Conservation (phyloP, 495 filamentous ascomycete species). For the Lichenothelia convexa region DNA sequence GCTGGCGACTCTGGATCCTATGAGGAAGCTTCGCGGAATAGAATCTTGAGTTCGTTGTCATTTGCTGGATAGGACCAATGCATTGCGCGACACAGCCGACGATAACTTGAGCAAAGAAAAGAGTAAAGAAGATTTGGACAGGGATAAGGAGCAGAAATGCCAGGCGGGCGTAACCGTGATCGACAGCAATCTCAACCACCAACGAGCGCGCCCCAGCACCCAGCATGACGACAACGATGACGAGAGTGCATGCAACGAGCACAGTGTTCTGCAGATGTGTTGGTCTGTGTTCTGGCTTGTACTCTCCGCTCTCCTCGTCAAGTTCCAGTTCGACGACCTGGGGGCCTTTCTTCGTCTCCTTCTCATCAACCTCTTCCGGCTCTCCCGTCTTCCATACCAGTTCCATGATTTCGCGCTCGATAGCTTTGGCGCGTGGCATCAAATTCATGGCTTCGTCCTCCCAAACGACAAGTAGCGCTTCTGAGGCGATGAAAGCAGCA, state of each 20-base stretch:
- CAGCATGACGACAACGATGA: constrained; percentile 40
- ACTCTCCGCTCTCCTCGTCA: constrained; percentile 51
- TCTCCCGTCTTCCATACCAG: constrained; percentile 45
- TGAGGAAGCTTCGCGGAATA: constrained; percentile 50
- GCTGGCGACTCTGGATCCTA: constrained; percentile 29
- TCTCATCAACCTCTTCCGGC: constrained; percentile 23
- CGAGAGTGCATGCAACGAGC: constrained; percentile 43
- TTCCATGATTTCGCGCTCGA: constrained; percentile 57
- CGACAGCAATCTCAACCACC: constrained; percentile 47
- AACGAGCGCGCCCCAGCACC: constrained; percentile 50
- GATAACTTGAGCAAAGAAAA: constrained; percentile 36
- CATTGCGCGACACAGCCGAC: constrained; percentile 56
- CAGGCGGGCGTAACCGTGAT: constrained; percentile 39
- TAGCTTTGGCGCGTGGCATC: constrained; percentile 42
- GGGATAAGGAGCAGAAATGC: constrained; percentile 44
- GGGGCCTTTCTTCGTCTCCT: constrained; percentile 25
- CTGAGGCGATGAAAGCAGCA: constrained; percentile 54
- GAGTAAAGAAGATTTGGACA: constrained; percentile 60
- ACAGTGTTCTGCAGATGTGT: constrained; percentile 49
- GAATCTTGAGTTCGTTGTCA: constrained; percentile 58
- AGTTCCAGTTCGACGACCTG: constrained; percentile 32
- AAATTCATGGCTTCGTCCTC: constrained; percentile 57
- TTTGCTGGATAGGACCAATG: constrained; percentile 53
- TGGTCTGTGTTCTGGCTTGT: constrained; percentile 42
- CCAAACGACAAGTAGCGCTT: constrained; percentile 52